These are phyloP conservation scores for Hericium rajendrae DNA, from an alignment of 768 basidiomycete genomes.

Conservation along the genomic window DNA sequence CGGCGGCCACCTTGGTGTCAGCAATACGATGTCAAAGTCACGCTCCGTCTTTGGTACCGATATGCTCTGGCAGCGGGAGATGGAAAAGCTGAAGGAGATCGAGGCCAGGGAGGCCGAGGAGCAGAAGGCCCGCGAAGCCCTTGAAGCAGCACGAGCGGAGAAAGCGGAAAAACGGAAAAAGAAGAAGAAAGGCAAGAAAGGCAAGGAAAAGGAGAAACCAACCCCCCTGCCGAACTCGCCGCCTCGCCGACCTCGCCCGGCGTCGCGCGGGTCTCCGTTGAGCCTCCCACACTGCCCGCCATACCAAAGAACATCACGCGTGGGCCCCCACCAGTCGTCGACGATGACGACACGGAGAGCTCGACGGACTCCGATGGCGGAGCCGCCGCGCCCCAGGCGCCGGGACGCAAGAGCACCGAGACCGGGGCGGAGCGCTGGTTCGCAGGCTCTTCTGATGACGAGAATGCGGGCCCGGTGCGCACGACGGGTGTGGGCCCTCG, in stretches of 20 bases:
- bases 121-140: slow-evolving; percentile 38
- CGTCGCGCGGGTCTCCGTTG: slow-evolving; percentile 7
- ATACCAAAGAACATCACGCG: slow-evolving; percentile 26
- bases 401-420: slow-evolving; percentile 7
- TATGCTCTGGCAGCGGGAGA: slow-evolving; percentile 85
- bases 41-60: slow-evolving; percentile 92
- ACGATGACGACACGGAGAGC: slow-evolving; percentile 40
- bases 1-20: background rate
- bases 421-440: slow-evolving; percentile 14
- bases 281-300: slow-evolving; percentile 23
- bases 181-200: slow-evolving; percentile 35
- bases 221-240: slow-evolving; percentile 4
- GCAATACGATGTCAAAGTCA: slow-evolving; percentile 24
- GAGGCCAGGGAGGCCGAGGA: slow-evolving; percentile 58
- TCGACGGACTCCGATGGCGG: slow-evolving; percentile 42
- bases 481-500: slow-evolving; percentile 51
- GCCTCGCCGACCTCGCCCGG: background rate
- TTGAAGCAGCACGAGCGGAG: slow-evolving; percentile 37
- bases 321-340: slow-evolving; percentile 23
- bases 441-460: slow-evolving; percentile 58
- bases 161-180: slow-evolving; percentile 26
- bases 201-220: slow-evolving; percentile 37
- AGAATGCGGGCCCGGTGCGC: slow-evolving; percentile 39
- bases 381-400: slow-evolving; percentile 5
- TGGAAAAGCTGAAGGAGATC: slow-evolving; percentile 69